Percentiles rank a stretch among this genome's conserved stretches.
Evolutionary conservation across 805 yeast species (phyloP).

Genomic region (Priceomyces fermenticarens): DNA sequence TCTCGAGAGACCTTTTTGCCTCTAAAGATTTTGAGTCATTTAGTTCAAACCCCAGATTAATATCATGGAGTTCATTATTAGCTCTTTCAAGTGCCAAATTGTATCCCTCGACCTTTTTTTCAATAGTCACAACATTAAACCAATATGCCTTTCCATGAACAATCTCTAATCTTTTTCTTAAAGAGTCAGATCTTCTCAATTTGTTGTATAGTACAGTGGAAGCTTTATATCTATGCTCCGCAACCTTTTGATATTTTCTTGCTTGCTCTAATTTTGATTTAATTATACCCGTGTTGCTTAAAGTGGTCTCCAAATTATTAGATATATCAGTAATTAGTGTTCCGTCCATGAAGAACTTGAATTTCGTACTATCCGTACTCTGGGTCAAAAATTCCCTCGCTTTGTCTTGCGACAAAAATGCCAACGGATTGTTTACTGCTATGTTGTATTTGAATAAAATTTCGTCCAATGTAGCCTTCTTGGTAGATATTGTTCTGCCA

Average conservation of each 20-base stretch:
- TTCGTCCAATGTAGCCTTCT: slow-evolving; percentile 62
- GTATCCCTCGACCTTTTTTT: slow-evolving; percentile 18
- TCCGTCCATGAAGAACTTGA: slow-evolving; percentile 75
- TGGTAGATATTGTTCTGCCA: slow-evolving; percentile 55
- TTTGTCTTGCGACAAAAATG: slow-evolving; percentile 88
- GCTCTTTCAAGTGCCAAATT: slow-evolving; percentile 13
- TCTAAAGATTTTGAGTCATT: not conserved
- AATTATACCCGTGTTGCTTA: slow-evolving; percentile 27
- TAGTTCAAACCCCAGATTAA: slow-evolving; percentile 10
- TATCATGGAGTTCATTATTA: slow-evolving; percentile 12
- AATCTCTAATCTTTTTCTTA: slow-evolving; percentile 28
- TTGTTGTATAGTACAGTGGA: slow-evolving; percentile 28
- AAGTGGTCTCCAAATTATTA: slow-evolving; percentile 42
- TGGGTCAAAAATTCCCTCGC: slow-evolving; percentile 87
- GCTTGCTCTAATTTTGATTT: slow-evolving; percentile 25
- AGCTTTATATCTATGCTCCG: slow-evolving; percentile 26
- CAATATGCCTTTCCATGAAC: slow-evolving; percentile 42
- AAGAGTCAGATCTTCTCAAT: slow-evolving; percentile 30
- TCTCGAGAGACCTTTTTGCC: not conserved
- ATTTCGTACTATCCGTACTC: slow-evolving; percentile 70
- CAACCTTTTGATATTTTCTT: slow-evolving; percentile 19
- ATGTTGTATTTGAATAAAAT: slow-evolving; percentile 71
- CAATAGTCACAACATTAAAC: slow-evolving; percentile 36
- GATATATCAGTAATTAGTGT: slow-evolving; percentile 68
- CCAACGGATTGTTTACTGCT: slow-evolving; percentile 85